A percentile compares a stretch with the other conserved stretches of the same genome.
Evolutionary conservation across 768 basidiomycete species (phyloP).

Genomic region (Lactarius evosmus): DNA sequence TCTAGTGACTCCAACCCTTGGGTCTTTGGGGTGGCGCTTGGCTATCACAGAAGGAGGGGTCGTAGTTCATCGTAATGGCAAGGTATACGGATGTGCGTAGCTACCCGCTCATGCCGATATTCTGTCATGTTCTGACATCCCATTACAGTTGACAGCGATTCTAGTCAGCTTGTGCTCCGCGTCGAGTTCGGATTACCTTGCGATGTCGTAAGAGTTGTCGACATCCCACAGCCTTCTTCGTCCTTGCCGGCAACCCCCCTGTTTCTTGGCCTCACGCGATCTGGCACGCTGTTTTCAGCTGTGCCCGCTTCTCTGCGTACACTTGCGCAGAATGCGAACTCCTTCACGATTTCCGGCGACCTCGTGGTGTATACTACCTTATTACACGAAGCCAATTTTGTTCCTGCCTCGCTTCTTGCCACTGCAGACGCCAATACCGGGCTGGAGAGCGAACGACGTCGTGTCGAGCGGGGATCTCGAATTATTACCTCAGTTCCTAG

Average conservation of each 20-base stretch:
- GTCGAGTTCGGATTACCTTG: constrained; percentile 21
- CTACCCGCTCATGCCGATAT: neutral
- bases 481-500: constrained; percentile 89
- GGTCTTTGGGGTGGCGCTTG: constrained; percentile 35
- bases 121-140: constrained; percentile 2
- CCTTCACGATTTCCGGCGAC: constrained; percentile 67
- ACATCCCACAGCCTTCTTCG: neutral
- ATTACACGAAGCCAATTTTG: constrained; percentile 76
- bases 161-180: neutral
- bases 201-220: constrained; percentile 11
- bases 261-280: constrained; percentile 22
- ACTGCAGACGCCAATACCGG: constrained; percentile 3
- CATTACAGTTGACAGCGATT: constrained; percentile 11
- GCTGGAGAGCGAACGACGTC: constrained; percentile 59
- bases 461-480: constrained; percentile 84
- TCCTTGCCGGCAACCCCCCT: neutral
- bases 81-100: constrained; percentile 22
- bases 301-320: constrained; percentile 24
- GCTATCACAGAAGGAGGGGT: constrained; percentile 21
- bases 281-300: constrained; percentile 15
- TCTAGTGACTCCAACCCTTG: constrained; percentile 8
- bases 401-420: constrained; percentile 46
- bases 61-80: constrained; percentile 18
- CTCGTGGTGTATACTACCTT: constrained; percentile 85
- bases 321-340: constrained; percentile 58